Evolutionary conservation across 1,139 yeast species (phyloP).

Genomic region (Yamadazyma pseudoaaseri): DNA sequence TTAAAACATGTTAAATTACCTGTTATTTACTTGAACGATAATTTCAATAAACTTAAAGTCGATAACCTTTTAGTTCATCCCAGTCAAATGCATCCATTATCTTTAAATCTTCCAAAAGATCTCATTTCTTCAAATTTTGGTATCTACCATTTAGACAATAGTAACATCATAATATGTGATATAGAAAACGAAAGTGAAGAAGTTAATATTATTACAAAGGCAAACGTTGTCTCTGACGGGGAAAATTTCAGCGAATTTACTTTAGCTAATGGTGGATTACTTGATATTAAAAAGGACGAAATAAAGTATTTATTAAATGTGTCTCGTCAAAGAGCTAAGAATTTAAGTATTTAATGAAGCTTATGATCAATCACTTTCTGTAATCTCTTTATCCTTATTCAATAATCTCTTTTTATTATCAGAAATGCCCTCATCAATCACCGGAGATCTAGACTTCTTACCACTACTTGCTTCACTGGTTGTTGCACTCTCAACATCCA

Average conservation of each 20-base stretch:
- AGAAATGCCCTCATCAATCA: conserved; percentile 11
- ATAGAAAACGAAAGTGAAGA: conserved; percentile 19
- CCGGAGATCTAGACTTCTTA: conserved; percentile 22
- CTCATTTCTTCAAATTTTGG: conserved; percentile 69
- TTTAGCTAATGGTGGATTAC: conserved; percentile 20
- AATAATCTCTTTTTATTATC: conserved; percentile 13
- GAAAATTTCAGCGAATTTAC: conserved; percentile 17
- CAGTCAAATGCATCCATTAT: conserved; percentile 19
- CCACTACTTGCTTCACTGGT: neutral
- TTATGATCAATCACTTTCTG: conserved; percentile 1
- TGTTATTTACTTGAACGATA: conserved; percentile 48
- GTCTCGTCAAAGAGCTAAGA: conserved; percentile 32
- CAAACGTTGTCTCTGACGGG: conserved; percentile 14
- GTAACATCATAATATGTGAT: conserved; percentile 15
- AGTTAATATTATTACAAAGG: conserved; percentile 13
- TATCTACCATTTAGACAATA: conserved; percentile 20
- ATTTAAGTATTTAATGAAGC: neutral
- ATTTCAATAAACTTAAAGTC: conserved; percentile 27
- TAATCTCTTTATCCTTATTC: conserved; percentile 10
- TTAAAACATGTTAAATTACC: conserved; percentile 64
- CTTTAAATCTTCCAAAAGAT: conserved; percentile 31
- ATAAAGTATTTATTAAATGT: conserved; percentile 46
- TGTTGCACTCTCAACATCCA: conserved; percentile 17
- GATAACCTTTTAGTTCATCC: conserved; percentile 19
- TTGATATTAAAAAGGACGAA: conserved; percentile 44